phyloP scores from a whole-genome alignment of 2,329 filamentous ascomycete genomes.

The Chaetothyriales sp. region DNA sequence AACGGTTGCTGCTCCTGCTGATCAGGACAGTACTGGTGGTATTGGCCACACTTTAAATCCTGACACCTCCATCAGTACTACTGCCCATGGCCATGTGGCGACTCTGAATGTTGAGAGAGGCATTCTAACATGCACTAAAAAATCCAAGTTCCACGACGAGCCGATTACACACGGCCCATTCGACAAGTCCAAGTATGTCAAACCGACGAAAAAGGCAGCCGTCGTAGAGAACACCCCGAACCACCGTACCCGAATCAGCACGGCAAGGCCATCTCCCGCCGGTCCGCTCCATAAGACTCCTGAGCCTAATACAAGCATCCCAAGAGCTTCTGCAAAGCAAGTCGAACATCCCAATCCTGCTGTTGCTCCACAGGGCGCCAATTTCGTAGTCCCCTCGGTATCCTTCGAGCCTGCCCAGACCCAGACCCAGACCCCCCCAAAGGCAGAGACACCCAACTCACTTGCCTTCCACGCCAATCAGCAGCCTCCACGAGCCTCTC shows the following conservation, averaged over 20 bases:
- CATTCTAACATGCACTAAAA: background rate
- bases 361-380: background rate
- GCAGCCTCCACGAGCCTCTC: background rate
- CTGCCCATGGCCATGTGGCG: background rate
- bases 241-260: background rate
- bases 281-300: background rate
- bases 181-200: background rate
- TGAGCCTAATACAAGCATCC: background rate
- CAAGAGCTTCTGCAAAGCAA: background rate
- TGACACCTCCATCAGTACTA: background rate
- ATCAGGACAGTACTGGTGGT: background rate
- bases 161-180: background rate
- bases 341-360: background rate
- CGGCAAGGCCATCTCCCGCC: background rate
- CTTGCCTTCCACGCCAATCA: background rate
- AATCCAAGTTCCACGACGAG: background rate
- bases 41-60: background rate
- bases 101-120: background rate
- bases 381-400: background rate
- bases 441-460: background rate
- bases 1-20: background rate
- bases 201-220: background rate
- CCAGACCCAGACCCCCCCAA: no score
- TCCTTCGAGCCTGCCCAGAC: background rate
- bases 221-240: background rate